Percentiles rank a stretch among this genome's conserved stretches.
These are phyloP conservation scores for Boechera retrofracta DNA, from an alignment of 345 rosid species.

Conservation along the genomic window DNA sequence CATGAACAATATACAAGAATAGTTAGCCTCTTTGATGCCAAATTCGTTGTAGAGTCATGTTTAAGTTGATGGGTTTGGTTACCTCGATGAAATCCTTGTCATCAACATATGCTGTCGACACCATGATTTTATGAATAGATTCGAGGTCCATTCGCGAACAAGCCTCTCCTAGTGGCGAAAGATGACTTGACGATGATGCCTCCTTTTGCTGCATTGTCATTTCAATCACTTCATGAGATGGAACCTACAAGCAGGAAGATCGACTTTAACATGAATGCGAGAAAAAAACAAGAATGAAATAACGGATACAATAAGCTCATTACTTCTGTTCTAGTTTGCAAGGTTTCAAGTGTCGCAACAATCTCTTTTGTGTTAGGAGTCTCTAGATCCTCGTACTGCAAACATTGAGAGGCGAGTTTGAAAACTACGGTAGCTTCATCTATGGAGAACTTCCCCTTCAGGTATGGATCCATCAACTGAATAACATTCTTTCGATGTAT, in stretches of 20 bases:
- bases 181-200: conserved; percentile 55
- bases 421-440: conserved; percentile 84
- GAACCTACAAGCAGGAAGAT: conserved; percentile 56
- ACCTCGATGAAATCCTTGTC: conserved; percentile 87
- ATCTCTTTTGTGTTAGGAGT: conserved; percentile 72
- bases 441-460: conserved; percentile 76
- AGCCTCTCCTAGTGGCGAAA: conserved; percentile 84
- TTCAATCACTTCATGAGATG: conserved; percentile 70
- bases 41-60: not conserved
- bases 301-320: not conserved
- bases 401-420: conserved; percentile 79
- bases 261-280: not conserved
- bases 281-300: not conserved
- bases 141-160: conserved; percentile 84
- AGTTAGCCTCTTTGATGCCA: conserved; percentile 28
- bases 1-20: conserved; percentile 11
- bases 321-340: conserved; percentile 73
- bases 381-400: conserved; percentile 78
- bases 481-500: conserved; percentile 69
- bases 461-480: conserved; percentile 80
- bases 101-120: conserved; percentile 72
- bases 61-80: conserved; percentile 15
- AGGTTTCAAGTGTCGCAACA: conserved; percentile 66
- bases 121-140: conserved; percentile 83
- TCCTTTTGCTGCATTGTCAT: conserved; percentile 58